Conservation (phyloP, 805 yeast species). For the Zygoascus ofunaensis region DNA sequence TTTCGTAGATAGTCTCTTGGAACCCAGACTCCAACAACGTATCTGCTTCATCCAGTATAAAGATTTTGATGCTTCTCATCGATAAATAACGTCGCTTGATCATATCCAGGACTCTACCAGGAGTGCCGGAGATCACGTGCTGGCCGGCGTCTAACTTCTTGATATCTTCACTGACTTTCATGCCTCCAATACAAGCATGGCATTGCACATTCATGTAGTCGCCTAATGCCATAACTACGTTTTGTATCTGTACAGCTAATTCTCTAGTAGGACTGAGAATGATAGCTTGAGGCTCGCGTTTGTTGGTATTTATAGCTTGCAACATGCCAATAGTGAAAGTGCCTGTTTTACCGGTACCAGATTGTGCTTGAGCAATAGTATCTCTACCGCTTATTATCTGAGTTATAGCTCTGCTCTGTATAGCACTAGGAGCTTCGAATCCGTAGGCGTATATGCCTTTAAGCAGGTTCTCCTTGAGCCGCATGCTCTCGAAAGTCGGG, state of each 20-base stretch:
- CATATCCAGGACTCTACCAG: conserved; percentile 96
- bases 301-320: conserved; percentile 54
- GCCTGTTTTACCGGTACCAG: conserved; percentile 90
- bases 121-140: conserved; percentile 95
- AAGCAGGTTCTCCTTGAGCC: conserved; percentile 13
- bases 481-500: conserved; percentile 6
- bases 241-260: conserved; percentile 91
- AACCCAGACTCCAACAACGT: conserved; percentile 90
- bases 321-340: conserved; percentile 64
- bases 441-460: conserved; percentile 71
- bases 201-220: conserved; percentile 82
- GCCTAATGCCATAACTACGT: conserved; percentile 84
- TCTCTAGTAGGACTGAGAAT: conserved; percentile 97
- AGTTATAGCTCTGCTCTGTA: conserved; percentile 71
- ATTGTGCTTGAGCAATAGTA: conserved; percentile 76
- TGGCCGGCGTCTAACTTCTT: conserved; percentile 77
- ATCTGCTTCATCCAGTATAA: conserved; percentile 96
- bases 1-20: conserved; percentile 91
- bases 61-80: conserved; percentile 81
- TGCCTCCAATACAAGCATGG: conserved; percentile 98
- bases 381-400: conserved; percentile 71
- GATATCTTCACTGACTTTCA: conserved; percentile 78
- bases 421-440: conserved; percentile 73
- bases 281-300: conserved; percentile 79
- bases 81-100: conserved; percentile 79